Evolutionary conservation across 208 protist genomes (phyloP).

Genomic region (Phytomonas francai): DNA sequence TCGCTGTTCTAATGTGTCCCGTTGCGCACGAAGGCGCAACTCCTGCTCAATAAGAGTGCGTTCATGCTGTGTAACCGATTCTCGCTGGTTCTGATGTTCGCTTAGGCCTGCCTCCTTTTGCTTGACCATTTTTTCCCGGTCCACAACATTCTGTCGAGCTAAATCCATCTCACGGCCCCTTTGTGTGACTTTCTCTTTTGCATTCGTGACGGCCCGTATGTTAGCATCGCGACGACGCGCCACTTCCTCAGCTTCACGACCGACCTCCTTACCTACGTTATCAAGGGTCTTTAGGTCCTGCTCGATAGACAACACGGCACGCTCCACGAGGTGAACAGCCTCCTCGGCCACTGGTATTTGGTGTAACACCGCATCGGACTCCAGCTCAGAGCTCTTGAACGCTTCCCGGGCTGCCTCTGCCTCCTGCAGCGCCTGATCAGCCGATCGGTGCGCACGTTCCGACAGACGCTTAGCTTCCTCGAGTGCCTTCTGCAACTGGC

Average conservation of each 20-base stretch:
- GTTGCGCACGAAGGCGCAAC: slow-evolving; percentile 78
- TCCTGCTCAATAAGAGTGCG: slow-evolving; percentile 86
- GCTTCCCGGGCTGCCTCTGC: slow-evolving; percentile 55
- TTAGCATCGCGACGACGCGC: slow-evolving; percentile 56
- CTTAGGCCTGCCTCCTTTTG: slow-evolving; percentile 69
- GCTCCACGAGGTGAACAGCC: slow-evolving; percentile 61
- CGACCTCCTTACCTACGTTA: slow-evolving; percentile 65
- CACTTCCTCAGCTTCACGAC: slow-evolving; percentile 77
- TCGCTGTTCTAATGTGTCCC: slow-evolving; percentile 81
- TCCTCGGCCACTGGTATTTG: slow-evolving; percentile 78
- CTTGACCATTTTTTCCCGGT: slow-evolving; percentile 63
- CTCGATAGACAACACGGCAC: slow-evolving; percentile 51
- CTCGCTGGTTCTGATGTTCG: slow-evolving; percentile 72
- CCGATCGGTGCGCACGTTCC: slow-evolving; percentile 59
- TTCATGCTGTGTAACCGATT: slow-evolving; percentile 83
- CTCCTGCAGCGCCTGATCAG: slow-evolving; percentile 60
- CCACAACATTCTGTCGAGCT: slow-evolving; percentile 46
- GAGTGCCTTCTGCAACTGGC: slow-evolving; percentile 76
- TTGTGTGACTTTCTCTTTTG: slow-evolving; percentile 40
- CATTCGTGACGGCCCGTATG: slow-evolving; percentile 63
- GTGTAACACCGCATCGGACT: slow-evolving; percentile 57
- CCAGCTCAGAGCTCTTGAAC: slow-evolving; percentile 54
- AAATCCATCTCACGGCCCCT: slow-evolving; percentile 55
- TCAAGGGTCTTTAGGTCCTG: slow-evolving; percentile 77
- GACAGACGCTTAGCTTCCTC: slow-evolving; percentile 73